Evolutionary conservation across 1,139 yeast species (phyloP), one percentile per base, ranked within the genome.

Genomic region (Pichia sp.): DNA sequence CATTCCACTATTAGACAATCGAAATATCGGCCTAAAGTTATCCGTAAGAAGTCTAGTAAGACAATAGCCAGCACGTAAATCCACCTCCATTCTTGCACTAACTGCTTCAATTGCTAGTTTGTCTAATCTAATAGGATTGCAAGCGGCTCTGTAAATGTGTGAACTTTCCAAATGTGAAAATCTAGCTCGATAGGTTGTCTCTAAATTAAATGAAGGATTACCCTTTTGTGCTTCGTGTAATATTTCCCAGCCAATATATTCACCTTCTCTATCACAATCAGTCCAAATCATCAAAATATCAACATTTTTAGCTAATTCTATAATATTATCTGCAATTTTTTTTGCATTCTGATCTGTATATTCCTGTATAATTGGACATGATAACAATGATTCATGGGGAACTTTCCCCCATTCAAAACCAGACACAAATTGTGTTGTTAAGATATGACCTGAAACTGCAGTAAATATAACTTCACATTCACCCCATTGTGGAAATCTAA

Each of bases 211-310:
- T 1, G 64, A 53, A 1, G 66, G 57, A 60, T 87, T 89, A 1
- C 73, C 73, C 52, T 68, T 68, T 40, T 64, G 61, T 0, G 96
- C 97, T 4, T 82, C 83, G 46, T 77, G 72, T 40, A 76, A 71
- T 25, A 94, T 78, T 59, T 92, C 97, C 69, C 76, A 80, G 0
- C 98, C 99, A 49, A 94, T 94, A 60, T 82, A 84, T 63, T 94
- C 99, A 1, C 99, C 99, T 60, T 94, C 99, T 36, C 98, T 71
- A 69, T 94, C 99, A 65, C 97, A 92, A 71, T 94, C 99, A 2
- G 98, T 94, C 98, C 98, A 94, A 9, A 94, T 87, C 84, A 87
- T 86, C 51, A 94, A 66, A 40, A 70, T 68, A 42, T 78, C 74
- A 5, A 86, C 76, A 29, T 56, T 59, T 34, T 81, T 61, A 3